Percentiles rank a stretch among this genome's conserved stretches.
Evolutionary conservation across 129 eudicot species (phyloP).

Genomic region (Chrysanthemum makinoi): DNA sequence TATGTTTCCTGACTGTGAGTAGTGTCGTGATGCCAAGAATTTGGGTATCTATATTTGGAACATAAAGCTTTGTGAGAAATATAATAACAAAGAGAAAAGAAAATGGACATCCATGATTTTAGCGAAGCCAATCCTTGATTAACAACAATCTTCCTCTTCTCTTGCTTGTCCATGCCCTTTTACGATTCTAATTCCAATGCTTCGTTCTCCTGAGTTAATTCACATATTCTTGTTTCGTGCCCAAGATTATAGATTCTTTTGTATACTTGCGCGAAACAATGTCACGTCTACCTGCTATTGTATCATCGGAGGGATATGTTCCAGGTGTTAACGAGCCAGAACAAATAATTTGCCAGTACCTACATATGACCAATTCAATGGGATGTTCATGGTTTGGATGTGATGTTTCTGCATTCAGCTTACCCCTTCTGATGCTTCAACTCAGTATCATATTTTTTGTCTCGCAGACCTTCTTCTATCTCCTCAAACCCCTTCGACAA

Average conservation of each 20-base stretch:
- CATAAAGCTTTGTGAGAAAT: background rate
- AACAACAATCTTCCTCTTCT: constrained; percentile 26
- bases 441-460: constrained; percentile 35
- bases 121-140: constrained; percentile 8
- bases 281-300: constrained; percentile 30
- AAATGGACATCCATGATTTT: constrained; percentile 22
- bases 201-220: background rate
- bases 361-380: constrained; percentile 27
- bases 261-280: constrained; percentile 2
- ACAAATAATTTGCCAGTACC: constrained; percentile 46
- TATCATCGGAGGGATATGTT: constrained; percentile 37
- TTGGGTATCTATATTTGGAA: no score
- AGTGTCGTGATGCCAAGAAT: no score
- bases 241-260: background rate
- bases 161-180: constrained; percentile 14
- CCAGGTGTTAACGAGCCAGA: constrained; percentile 37
- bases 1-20: no score
- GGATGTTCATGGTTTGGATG: constrained; percentile 50
- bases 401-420: constrained; percentile 32
- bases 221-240: background rate
- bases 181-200: background rate
- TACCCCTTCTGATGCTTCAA: constrained; percentile 44
- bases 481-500: constrained; percentile 57
- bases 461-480: constrained; percentile 31
- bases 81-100: background rate